Percentiles rank a stretch among this genome's conserved stretches.
phyloP scores from a whole-genome alignment of 352 stramenopile species.

The Phytophthora citrophthora region DNA sequence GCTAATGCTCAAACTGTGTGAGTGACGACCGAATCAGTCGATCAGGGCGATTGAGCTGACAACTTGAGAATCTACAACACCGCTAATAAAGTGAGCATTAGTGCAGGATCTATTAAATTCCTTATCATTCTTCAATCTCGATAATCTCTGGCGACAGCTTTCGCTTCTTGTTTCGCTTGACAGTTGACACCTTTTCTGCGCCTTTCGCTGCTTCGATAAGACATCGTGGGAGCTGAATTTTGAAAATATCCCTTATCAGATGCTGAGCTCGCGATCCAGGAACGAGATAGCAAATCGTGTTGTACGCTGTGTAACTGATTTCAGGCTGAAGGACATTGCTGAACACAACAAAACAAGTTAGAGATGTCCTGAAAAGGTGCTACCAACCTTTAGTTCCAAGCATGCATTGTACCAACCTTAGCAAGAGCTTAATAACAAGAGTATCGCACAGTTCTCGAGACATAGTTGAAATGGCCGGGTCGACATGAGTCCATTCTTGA shows the following conservation, averaged over 20 bases:
- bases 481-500: constrained; percentile 43
- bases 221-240: constrained; percentile 23
- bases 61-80: too few relatives aligned
- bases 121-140: constrained; percentile 31
- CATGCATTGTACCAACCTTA: constrained; percentile 27
- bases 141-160: constrained; percentile 29
- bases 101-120: too few relatives aligned
- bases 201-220: constrained; percentile 1
- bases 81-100: too few relatives aligned
- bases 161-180: constrained; percentile 26
- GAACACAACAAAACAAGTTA: constrained; percentile 1
- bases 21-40: too few relatives aligned
- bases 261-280: constrained; percentile 45
- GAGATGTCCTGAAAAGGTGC: too few relatives aligned
- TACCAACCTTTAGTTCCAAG: too few relatives aligned
- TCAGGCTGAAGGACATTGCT: constrained; percentile 68
- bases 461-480: constrained; percentile 44
- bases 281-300: constrained; percentile 77
- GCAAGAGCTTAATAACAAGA: constrained; percentile 59
- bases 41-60: too few relatives aligned
- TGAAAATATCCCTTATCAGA: constrained; percentile 27
- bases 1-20: constrained; percentile 32
- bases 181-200: neutral
- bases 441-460: constrained; percentile 52
- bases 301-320: constrained; percentile 82